These are phyloP conservation scores for Monoraphidium neglectum DNA, from an alignment of 139 green algal genomes.

Conservation along the genomic window DNA sequence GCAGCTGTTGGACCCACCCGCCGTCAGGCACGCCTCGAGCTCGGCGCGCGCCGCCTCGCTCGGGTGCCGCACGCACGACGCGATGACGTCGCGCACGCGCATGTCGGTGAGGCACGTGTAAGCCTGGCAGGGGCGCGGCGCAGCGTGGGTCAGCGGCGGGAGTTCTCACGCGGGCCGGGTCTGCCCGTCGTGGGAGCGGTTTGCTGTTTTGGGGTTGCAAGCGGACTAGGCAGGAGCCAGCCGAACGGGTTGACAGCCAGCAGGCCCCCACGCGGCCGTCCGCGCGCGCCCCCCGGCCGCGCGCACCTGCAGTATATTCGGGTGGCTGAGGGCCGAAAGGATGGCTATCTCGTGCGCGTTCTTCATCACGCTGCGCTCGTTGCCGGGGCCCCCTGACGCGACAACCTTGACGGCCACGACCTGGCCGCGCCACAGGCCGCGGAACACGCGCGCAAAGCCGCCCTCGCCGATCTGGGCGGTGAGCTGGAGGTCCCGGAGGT, in stretches of 20 bases:
- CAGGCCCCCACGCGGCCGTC: too few relatives aligned
- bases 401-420: constrained; percentile 49
- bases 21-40: constrained; percentile 7
- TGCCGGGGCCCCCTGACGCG: constrained; percentile 46
- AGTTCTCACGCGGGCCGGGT: too few relatives aligned
- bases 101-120: constrained; percentile 64
- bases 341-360: constrained; percentile 69
- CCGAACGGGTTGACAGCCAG: too few relatives aligned
- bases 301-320: constrained; percentile 50
- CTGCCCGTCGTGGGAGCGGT: too few relatives aligned
- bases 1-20: neutral
- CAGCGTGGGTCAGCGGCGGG: too few relatives aligned
- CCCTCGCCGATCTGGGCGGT: constrained; percentile 53
- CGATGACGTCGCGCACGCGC: constrained; percentile 44
- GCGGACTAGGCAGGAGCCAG: too few relatives aligned
- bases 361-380: constrained; percentile 63
- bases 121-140: constrained; percentile 44
- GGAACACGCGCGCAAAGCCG: constrained; percentile 65
- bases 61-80: constrained; percentile 26
- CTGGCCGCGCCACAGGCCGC: constrained; percentile 44
- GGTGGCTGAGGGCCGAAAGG: constrained; percentile 48
- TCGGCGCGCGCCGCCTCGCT: neutral
- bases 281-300: too few relatives aligned
- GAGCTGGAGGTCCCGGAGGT: constrained; percentile 22
- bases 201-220: too few relatives aligned